Conservation (phyloP, 345 rosid genomes). For the Adansonia digitata region DNA sequence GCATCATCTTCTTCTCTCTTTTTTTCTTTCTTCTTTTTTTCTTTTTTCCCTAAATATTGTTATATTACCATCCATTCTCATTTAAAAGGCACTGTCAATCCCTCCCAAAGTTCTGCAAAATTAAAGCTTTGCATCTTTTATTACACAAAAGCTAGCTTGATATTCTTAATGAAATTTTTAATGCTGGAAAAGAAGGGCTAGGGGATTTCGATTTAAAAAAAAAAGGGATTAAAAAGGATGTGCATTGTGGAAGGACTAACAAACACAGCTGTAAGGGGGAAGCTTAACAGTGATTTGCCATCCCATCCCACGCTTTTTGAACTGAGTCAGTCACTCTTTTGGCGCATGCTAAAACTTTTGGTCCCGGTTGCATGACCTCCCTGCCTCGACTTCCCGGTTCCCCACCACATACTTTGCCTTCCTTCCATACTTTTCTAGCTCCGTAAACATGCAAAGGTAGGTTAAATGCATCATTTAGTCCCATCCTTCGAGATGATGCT, state of each 20-base stretch:
- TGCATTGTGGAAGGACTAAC: too few relatives aligned
- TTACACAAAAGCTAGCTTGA: not conserved
- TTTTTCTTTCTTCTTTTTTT: too few relatives aligned
- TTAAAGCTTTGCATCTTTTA: not conserved
- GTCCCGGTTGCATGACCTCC: not conserved
- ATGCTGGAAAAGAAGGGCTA: not conserved
- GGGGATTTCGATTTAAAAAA: too few relatives aligned
- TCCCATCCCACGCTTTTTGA: not conserved
- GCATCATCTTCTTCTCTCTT: too few relatives aligned
- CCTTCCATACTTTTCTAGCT: conserved; percentile 16
- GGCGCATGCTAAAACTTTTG: not conserved
- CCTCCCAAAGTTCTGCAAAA: not conserved
- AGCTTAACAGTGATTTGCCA: not conserved
- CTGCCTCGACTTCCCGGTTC: not conserved
- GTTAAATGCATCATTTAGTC: too few relatives aligned
- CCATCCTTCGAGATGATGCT: too few relatives aligned
- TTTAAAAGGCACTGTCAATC: not conserved
- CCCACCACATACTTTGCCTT: conserved; percentile 8
- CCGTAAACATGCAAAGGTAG: too few relatives aligned
- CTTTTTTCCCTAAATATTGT: too few relatives aligned
- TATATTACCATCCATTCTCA: not conserved
- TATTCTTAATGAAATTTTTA: not conserved
- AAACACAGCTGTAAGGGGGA: conserved; percentile 2
- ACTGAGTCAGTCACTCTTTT: not conserved
- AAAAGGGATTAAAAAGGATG: too few relatives aligned